phyloP scores from a whole-genome alignment of 148 eudicot species.

The Simmondsia chinensis region DNA sequence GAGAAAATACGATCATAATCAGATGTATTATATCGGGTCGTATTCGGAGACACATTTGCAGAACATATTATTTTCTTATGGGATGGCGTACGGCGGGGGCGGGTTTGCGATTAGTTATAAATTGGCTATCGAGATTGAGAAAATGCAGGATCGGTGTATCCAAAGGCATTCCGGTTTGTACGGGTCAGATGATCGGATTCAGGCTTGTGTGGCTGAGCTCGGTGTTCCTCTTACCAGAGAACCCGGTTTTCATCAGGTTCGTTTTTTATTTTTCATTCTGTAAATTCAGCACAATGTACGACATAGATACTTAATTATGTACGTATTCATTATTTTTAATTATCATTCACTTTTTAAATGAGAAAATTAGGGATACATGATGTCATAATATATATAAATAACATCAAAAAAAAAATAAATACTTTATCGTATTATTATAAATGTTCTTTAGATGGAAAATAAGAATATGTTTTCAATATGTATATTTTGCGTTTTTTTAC shows the following conservation, averaged over 20 bases:
- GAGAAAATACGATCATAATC: slow-evolving; percentile 43
- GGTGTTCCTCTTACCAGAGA: slow-evolving; percentile 63
- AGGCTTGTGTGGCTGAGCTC: slow-evolving; percentile 56
- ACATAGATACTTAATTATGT: no score
- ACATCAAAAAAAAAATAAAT: no score
- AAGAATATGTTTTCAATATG: no score
- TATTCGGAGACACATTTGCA: slow-evolving; percentile 48
- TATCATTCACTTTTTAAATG: no score
- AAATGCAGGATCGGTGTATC: slow-evolving; percentile 44
- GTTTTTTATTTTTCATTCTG: neutral
- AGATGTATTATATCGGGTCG: slow-evolving; percentile 49
- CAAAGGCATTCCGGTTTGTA: slow-evolving; percentile 30
- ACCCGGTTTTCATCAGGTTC: slow-evolving; percentile 64
- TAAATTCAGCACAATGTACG: neutral
- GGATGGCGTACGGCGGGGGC: slow-evolving; percentile 69
- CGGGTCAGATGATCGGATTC: slow-evolving; percentile 63
- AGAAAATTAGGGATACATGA: no score
- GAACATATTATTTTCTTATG: slow-evolving; percentile 31
- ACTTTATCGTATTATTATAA: no score
- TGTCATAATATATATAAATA: no score
- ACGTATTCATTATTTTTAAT: neutral
- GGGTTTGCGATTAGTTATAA: slow-evolving; percentile 61
- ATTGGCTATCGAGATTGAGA: slow-evolving; percentile 39
- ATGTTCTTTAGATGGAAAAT: no score
- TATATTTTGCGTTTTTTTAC: no score